Conservation (phyloP, 768 basidiomycete genomes). For the Tulasnella sp. region DNA sequence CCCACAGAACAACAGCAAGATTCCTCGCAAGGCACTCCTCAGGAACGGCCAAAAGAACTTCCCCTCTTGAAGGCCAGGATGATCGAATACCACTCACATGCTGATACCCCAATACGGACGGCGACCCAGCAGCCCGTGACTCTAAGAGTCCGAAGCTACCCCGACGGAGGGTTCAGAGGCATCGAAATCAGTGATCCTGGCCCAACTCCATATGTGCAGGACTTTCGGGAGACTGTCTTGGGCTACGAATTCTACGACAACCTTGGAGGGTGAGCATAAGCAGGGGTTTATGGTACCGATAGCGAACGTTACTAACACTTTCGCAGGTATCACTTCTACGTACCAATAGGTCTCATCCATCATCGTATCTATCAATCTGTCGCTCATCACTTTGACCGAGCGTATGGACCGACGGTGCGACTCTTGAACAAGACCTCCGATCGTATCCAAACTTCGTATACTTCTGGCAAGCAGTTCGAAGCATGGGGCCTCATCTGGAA, state of each 20-base stretch:
- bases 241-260: slow-evolving; percentile 2
- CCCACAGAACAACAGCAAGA: not conserved
- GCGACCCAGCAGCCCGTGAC: not conserved
- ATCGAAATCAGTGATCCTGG: slow-evolving; percentile 11
- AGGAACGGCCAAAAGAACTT: not conserved
- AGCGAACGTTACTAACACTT: not conserved
- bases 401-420: slow-evolving; percentile 12
- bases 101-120: not conserved
- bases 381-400: slow-evolving; percentile 14
- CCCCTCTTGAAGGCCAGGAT: not conserved
- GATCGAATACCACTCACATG: slow-evolving; percentile 5
- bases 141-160: not conserved
- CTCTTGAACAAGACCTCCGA: not conserved
- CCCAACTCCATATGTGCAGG: not conserved
- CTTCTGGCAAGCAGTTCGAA: slow-evolving; percentile 30
- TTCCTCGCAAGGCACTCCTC: not conserved
- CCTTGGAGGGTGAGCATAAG: not conserved
- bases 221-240: not conserved
- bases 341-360: slow-evolving; percentile 25
- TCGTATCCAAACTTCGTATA: slow-evolving; percentile 9
- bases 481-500: slow-evolving; percentile 27
- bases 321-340: slow-evolving; percentile 7
- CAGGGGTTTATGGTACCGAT: too few relatives aligned
- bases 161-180: slow-evolving; percentile 13
- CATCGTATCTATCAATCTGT: slow-evolving; percentile 5